A percentile compares a stretch with the other conserved stretches of the same genome.
phyloP scores from a whole-genome alignment of 75 land plant species.

The Gnetum montanum region DNA sequence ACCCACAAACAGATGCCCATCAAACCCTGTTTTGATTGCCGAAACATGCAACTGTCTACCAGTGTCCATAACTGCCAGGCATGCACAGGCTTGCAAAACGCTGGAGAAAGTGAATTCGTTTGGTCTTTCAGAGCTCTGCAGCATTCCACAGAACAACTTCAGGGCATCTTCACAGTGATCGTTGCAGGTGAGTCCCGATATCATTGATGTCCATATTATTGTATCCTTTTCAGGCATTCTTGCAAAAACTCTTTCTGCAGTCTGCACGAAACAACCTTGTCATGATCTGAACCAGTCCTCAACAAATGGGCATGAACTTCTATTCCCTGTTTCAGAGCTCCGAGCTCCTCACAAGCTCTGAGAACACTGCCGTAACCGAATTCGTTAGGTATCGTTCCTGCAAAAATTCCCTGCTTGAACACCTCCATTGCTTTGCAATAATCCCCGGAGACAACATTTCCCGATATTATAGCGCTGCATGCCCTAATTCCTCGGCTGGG shows the following conservation, averaged over 20 bases:
- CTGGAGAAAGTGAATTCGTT: constrained; percentile 10
- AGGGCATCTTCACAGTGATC: constrained; percentile 10
- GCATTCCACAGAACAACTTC: constrained; percentile 14
- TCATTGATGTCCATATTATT: constrained; percentile 34
- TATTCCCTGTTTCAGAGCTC: not conserved
- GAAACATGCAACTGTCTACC: constrained; percentile 18
- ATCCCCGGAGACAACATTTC: constrained; percentile 7
- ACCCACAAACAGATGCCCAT: constrained; percentile 6
- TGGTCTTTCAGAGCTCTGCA: constrained; percentile 7
- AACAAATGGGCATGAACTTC: not conserved
- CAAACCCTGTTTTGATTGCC: constrained; percentile 9
- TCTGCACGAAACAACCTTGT: no score
- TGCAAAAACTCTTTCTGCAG: constrained; percentile 21
- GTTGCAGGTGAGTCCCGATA: constrained; percentile 24
- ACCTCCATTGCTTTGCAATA: not conserved
- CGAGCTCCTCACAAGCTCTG: not conserved
- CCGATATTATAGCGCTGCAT: constrained; percentile 26
- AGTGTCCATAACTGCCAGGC: constrained; percentile 10
- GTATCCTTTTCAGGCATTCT: constrained; percentile 25
- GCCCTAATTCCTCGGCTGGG: constrained; percentile 9
- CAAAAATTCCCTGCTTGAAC: not conserved
- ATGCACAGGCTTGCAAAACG: constrained; percentile 21
- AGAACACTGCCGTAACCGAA: not conserved
- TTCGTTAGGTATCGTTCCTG: not conserved
- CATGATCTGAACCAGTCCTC: not conserved